Evolutionary conservation across 129 eudicot genomes (phyloP), one percentile per base, ranked within the genome.

Genomic region (Erigeron canadensis): DNA sequence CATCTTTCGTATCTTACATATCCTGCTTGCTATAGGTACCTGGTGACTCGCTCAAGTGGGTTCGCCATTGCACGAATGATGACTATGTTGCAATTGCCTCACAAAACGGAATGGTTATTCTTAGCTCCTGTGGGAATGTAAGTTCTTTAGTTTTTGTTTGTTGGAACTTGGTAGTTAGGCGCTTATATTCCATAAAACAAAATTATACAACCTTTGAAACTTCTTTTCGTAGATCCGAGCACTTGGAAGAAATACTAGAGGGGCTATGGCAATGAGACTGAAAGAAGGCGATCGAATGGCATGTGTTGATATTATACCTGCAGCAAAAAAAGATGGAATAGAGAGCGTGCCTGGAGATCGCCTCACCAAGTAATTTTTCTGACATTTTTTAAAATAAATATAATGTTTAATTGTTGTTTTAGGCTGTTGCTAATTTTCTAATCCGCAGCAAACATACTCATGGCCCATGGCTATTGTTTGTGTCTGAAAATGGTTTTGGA

Each of bases 71-170:
- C 80, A 78, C 94, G 41, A 90, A 95, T 78, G 89, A 84, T 77
- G 97, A 95, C 69, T 80, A 79, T 81, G 91, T 95, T 64, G 99
- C 97, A 62, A 95, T 95, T 97, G 99, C 99, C 72, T 95, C 99
- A 53, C 94, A 90, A 66, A 90, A 90, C 45, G 99, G 99, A 65
- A 70, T 84, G 83, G 96, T 90, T 76, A 86, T 90, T 64, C 78
- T 95, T 77, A 84, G 86, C 66, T 84, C 94, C 43, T 87, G 99
- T 78, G 96, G 80, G 37, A 84, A 50, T 53, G 99, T 95, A 84
- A 82, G 95, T 74, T 5, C 47, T 46, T 48, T 43, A 28, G 9
- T 65, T 23, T 67, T 51, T 23, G 21, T 62, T 71, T 17, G 13
- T 45, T n/a, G 34, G 34, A 44, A 53, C 4, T 19, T 7, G 43